A percentile compares a stretch with the other conserved stretches of the same genome.
phyloP scores from a whole-genome alignment of 1,139 yeast species.

The Kodamaea sp. region DNA sequence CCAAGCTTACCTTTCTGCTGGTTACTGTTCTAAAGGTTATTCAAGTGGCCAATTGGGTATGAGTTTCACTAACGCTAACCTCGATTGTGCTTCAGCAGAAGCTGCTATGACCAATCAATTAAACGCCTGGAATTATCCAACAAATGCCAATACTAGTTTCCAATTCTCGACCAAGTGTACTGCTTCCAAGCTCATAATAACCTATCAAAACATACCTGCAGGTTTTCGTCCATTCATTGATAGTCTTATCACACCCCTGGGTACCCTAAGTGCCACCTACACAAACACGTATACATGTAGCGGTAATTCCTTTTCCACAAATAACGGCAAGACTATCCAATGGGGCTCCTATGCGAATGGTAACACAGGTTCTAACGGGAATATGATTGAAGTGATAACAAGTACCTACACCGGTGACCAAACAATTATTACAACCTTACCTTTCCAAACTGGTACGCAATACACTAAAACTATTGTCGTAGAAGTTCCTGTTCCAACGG shows the following conservation, averaged over 20 bases:
- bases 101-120: slow-evolving; percentile 20
- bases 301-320: slow-evolving; percentile 2
- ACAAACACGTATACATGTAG: slow-evolving; percentile 18
- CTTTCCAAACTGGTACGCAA: slow-evolving; percentile 5
- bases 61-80: slow-evolving; percentile 4
- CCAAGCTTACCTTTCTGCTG: slow-evolving; percentile 20
- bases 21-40: slow-evolving; percentile 24
- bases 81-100: slow-evolving; percentile 24
- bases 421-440: slow-evolving; percentile 20
- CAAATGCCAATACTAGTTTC: slow-evolving; percentile 6
- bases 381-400: slow-evolving; percentile 20
- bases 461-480: slow-evolving; percentile 15
- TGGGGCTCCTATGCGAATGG: slow-evolving; percentile 12
- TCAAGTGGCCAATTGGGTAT: slow-evolving; percentile 24
- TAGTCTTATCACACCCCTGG: slow-evolving; percentile 10
- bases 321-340: slow-evolving; percentile 1
- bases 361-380: slow-evolving; percentile 20
- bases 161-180: slow-evolving; percentile 16
- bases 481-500: slow-evolving; percentile 14
- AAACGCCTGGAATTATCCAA: slow-evolving; percentile 24
- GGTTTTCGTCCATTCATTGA: slow-evolving; percentile 32
- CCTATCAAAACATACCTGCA: slow-evolving; percentile 25
- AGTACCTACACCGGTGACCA: slow-evolving; percentile 23
- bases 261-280: slow-evolving; percentile 1
- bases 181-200: slow-evolving; percentile 10